Conservation (phyloP, 805 yeast genomes). For the Candida coleopterorum region DNA sequence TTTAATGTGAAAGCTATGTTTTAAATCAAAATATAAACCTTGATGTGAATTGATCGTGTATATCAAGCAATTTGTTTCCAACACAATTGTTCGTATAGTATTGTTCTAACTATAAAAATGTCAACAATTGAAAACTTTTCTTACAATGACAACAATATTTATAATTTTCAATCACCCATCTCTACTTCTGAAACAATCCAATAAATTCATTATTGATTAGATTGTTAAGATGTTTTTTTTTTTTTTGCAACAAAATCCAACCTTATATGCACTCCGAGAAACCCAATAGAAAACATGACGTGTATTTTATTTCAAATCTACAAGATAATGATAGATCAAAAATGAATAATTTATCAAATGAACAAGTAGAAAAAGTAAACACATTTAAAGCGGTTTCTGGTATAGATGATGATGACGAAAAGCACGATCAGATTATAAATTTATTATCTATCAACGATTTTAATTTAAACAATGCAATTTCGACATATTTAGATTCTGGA, state of each 20-base stretch:
- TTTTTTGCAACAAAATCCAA: neutral
- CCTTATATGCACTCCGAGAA: neutral
- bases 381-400: slow-evolving; percentile 20
- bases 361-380: slow-evolving; percentile 8
- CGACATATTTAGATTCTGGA: slow-evolving; percentile 56
- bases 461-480: slow-evolving; percentile 58
- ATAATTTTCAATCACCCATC: too few species aligned
- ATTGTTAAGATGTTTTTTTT: too few species aligned
- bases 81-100: too few species aligned
- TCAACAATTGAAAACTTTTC: too few species aligned
- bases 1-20: too few species aligned
- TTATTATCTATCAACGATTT: slow-evolving; percentile 50
- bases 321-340: neutral
- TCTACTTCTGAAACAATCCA: too few species aligned
- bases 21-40: too few species aligned
- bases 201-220: too few species aligned
- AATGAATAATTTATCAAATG: slow-evolving; percentile 1
- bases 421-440: slow-evolving; percentile 41
- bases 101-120: too few species aligned
- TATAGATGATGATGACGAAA: slow-evolving; percentile 37
- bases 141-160: too few species aligned
- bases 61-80: too few species aligned
- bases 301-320: neutral
- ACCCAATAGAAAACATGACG: neutral
- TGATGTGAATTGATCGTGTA: too few species aligned